phyloP scores from a whole-genome alignment of 2,329 filamentous ascomycete species.

The Fusarium sp. region DNA sequence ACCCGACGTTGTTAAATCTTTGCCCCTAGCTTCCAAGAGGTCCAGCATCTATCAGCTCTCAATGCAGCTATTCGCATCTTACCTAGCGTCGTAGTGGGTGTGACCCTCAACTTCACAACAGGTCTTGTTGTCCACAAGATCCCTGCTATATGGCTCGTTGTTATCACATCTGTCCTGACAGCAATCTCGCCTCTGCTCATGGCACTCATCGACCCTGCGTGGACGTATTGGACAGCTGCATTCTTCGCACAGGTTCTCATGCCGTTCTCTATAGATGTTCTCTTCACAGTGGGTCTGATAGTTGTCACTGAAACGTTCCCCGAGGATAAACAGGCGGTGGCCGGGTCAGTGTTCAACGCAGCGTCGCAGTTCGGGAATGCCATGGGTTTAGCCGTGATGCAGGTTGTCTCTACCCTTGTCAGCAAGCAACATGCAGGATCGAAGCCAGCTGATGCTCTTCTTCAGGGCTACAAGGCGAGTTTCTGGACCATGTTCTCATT shows the following conservation, averaged over 20 bases:
- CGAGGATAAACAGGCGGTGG: constrained; percentile 67
- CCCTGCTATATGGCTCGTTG: constrained; percentile 54
- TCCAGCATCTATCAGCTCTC: constrained; percentile 59
- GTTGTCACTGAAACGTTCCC: constrained; percentile 67
- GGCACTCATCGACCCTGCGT: constrained; percentile 61
- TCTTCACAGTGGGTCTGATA: constrained; percentile 68
- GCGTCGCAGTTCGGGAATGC: constrained; percentile 66
- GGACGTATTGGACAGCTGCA: constrained; percentile 62
- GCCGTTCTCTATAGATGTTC: constrained; percentile 58
- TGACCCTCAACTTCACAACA: constrained; percentile 56
- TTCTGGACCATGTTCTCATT: constrained; percentile 64
- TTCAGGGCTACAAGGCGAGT: constrained; percentile 61
- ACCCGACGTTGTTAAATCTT: background rate
- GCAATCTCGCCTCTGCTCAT: constrained; percentile 64
- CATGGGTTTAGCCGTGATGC: constrained; percentile 60
- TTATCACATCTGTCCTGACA: constrained; percentile 55
- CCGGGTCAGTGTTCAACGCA: constrained; percentile 72
- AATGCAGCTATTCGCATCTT: constrained; percentile 57
- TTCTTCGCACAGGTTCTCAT: constrained; percentile 58
- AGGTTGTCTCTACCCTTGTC: constrained; percentile 57
- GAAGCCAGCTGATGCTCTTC: constrained; percentile 49
- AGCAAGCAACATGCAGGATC: constrained; percentile 49
- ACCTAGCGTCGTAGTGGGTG: constrained; percentile 58
- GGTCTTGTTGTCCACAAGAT: constrained; percentile 60
- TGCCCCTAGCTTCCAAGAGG: constrained; percentile 59